Base-by-base conservation (phyloP, 495 filamentous ascomycete genomes). In the Penicillium coprophilum region DNA sequence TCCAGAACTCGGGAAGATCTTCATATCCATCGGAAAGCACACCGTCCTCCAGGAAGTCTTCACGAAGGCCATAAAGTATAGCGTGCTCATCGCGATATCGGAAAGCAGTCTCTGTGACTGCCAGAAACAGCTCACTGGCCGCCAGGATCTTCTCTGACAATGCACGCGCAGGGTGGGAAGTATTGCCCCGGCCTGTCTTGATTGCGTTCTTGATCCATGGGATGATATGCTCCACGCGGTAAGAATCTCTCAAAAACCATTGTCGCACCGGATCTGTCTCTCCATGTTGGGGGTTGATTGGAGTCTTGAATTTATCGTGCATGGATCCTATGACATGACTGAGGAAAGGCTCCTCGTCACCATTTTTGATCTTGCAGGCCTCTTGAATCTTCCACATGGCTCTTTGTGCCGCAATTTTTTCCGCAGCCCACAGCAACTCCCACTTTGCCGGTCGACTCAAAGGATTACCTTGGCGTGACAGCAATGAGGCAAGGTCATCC, bases 351-450 rank as follows among this genome's bases (percentile, higher is more conserved):
- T 81, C 75, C 13, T 72, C 66, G 3, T 81, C 75, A 12, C 71
- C 66, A 6, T 59, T 57, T 36, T 71, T 74, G 17, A 72, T 74
- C 11, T 82, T 70, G 47, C 80, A 80, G 6, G 78, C 62, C 58
- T 94, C 86, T 63, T 94, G 87, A 30, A 80, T 71, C 54, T 84
- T 82, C 92, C 92, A 97, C 57, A 97, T 79, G 34, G 83, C 80
- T 43, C 81, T 81, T n/a, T 92, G 93, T 31, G 91, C 89, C 38
- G 86, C 85, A 61, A 96, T 82, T 68, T 91, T 96, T 66, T 97
- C 94, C 0, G 92, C 92, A 62, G 89, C 85, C 81, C 86, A 90
- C n/a, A 97, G 77, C 6, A 98, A 69, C 56, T 85, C 78, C 93
- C 92, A 98, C 62, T 82, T 83, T 6, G 83, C 83, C 19, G 69